Conservation (phyloP, 164 flowering plant genomes). For the Stephania yunnanensis region DNA sequence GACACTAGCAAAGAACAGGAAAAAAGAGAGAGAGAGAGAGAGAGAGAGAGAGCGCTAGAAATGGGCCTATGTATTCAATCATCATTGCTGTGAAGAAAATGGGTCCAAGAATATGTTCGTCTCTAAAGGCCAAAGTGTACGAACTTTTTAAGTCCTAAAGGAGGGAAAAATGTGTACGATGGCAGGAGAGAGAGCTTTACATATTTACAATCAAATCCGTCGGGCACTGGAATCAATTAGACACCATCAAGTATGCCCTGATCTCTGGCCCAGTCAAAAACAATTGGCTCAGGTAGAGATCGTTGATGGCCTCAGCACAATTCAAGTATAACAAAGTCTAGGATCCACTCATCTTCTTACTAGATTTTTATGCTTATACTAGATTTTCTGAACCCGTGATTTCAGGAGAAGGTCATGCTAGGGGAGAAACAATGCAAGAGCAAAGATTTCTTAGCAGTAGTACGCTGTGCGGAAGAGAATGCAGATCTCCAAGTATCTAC, state of each 20-base stretch:
- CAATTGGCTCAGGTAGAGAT: neutral
- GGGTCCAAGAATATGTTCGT: neutral
- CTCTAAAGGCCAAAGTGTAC: neutral
- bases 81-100: neutral
- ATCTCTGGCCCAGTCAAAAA: neutral
- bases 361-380: neutral
- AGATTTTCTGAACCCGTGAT: neutral
- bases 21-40: too few species aligned
- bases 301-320: neutral
- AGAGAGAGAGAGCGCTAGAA: neutral
- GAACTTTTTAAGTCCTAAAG: constrained; percentile 1
- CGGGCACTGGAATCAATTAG: neutral
- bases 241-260: neutral
- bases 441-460: neutral
- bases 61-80: neutral
- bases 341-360: neutral
- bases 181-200: neutral
- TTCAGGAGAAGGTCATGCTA: neutral
- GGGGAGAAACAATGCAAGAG: neutral
- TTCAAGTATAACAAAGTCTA: neutral
- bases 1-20: neutral
- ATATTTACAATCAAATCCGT: neutral
- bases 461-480: neutral
- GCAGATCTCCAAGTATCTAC: neutral
- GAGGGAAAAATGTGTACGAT: neutral